Evolutionary conservation across 2,329 filamentous ascomycete species (phyloP), one percentile per base, ranked within the genome.

Genomic region (Phaeosphaeriaceae sp.): DNA sequence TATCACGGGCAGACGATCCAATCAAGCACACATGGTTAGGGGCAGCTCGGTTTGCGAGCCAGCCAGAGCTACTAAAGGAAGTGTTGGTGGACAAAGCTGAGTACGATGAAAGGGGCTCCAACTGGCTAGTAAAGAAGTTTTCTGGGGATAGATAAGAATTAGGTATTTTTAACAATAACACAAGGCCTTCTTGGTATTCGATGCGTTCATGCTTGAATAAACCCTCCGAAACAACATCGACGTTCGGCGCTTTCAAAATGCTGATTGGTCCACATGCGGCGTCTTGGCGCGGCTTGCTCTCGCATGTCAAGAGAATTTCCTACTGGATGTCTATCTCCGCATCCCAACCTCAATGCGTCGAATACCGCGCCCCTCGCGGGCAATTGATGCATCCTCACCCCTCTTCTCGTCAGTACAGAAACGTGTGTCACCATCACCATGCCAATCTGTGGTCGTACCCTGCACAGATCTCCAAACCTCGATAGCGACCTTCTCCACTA

Each of bases 21-120:
- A 81, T 96, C 58, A 87, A 84, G 18, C 90, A 87, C 56, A 91
- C 89, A 0, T 99, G 93, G 93, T 76, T 85, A 11, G 94, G 94
- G 13, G 93, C 87, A n/a, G 88, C 89, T 17, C 83, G 85, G 49
- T 78, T 97, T 47, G 91, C 91, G 1, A 83, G 77, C 42, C 86
- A 92, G 62, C 79, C 80, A 34, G 81, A 88, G 32, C 78, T 79
- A 42, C 57, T 95, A 42, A 81, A 86, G 52, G 81, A 81, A 40
- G 74, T 92, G 11, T 82, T 85, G 2, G 89, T 97, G n/a, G 94
- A 90, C 0, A 90, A 89, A 68, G 83, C 89, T 53, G 91, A 99
- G 68, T 99, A 99, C 71, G 85, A 94, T 42, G 94, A 99, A 72
- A 76, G 92, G 66, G 94, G 94, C 12, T 68, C 67, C 7, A 84